phyloP scores from a whole-genome alignment of 2,329 filamentous ascomycete genomes.

The Diaporthe amygdali region DNA sequence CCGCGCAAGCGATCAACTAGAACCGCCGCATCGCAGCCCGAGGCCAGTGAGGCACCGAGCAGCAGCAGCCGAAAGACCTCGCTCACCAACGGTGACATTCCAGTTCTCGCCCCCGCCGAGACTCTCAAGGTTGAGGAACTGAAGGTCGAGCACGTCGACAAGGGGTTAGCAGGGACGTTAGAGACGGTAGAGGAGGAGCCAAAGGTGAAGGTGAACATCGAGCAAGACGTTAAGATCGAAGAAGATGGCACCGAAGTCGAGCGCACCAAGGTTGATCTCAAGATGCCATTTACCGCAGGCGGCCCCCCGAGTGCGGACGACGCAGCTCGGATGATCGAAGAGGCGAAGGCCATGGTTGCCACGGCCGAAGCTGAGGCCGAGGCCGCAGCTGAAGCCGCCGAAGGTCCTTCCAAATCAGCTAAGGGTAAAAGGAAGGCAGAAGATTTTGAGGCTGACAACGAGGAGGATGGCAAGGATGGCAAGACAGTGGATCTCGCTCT shows the following conservation, averaged over 20 bases:
- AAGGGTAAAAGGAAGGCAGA: conserved; percentile 77
- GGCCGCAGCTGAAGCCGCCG: conserved; percentile 28
- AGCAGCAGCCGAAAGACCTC: conserved; percentile 32
- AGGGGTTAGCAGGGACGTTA: conserved; percentile 53
- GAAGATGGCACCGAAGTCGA: conserved; percentile 68
- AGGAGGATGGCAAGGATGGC: conserved; percentile 40
- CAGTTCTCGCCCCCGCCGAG: conserved; percentile 20
- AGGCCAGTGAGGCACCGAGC: conserved; percentile 39
- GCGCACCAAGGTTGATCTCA: conserved; percentile 75
- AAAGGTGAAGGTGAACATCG: conserved; percentile 72
- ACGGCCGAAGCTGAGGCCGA: conserved; percentile 35
- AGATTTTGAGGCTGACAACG: conserved; percentile 70
- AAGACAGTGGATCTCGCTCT: conserved; percentile 43
- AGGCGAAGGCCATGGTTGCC: conserved; percentile 69
- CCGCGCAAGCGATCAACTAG: conserved; percentile 60
- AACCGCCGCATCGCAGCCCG: conserved; percentile 44
- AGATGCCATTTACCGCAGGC: conserved; percentile 69
- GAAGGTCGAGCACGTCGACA: conserved; percentile 53
- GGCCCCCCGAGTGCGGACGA: conserved; percentile 78
- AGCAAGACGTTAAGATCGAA: conserved; percentile 64
- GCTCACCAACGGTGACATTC: conserved; percentile 36
- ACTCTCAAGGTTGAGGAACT: conserved; percentile 30
- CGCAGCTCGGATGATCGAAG: conserved; percentile 80
- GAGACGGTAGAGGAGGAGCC: conserved; percentile 60
- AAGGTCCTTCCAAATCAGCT: conserved; percentile 37